Conservation (phyloP, 2,329 filamentous ascomycete species). For the Clonostachys chloroleuca region DNA sequence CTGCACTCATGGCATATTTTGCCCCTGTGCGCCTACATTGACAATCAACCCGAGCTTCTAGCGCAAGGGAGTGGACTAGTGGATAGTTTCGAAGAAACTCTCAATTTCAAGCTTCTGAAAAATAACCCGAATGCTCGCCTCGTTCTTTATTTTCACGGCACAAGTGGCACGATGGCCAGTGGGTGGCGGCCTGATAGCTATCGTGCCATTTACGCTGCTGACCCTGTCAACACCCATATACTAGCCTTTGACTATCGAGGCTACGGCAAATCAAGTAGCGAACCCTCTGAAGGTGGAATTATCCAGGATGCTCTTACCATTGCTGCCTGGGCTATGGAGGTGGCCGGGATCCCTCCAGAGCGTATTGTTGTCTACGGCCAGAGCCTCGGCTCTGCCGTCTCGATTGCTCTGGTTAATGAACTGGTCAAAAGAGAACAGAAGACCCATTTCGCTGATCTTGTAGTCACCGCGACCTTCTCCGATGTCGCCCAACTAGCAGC, state of each 20-base stretch:
- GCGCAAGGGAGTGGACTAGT: slow-evolving; percentile 17
- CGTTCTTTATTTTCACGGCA: slow-evolving; percentile 49
- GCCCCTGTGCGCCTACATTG: slow-evolving; percentile 58
- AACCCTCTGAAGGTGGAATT: slow-evolving; percentile 50
- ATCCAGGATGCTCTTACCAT: slow-evolving; percentile 47
- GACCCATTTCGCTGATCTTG: slow-evolving; percentile 44
- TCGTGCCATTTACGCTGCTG: slow-evolving; percentile 44
- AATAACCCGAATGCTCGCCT: slow-evolving; percentile 37
- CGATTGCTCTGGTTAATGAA: slow-evolving; percentile 17
- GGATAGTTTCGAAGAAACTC: slow-evolving; percentile 22
- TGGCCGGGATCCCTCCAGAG: slow-evolving; percentile 43
- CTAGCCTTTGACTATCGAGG: slow-evolving; percentile 59
- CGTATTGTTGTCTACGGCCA: slow-evolving; percentile 57
- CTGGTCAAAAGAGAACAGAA: neutral
- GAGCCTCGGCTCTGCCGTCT: slow-evolving; percentile 49
- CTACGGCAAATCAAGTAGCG: slow-evolving; percentile 48
- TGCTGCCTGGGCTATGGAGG: slow-evolving; percentile 47
- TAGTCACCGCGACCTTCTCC: slow-evolving; percentile 53
- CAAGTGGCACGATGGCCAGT: slow-evolving; percentile 50
- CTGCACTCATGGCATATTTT: slow-evolving; percentile 75
- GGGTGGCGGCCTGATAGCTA: slow-evolving; percentile 52
- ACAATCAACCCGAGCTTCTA: slow-evolving; percentile 39
- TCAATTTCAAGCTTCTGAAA: slow-evolving; percentile 35
- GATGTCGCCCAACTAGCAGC: slow-evolving; percentile 47
- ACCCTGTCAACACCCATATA: slow-evolving; percentile 48